Evolutionary conservation across 768 basidiomycete genomes (phyloP).

Genomic region (Peribolospora baueri): DNA sequence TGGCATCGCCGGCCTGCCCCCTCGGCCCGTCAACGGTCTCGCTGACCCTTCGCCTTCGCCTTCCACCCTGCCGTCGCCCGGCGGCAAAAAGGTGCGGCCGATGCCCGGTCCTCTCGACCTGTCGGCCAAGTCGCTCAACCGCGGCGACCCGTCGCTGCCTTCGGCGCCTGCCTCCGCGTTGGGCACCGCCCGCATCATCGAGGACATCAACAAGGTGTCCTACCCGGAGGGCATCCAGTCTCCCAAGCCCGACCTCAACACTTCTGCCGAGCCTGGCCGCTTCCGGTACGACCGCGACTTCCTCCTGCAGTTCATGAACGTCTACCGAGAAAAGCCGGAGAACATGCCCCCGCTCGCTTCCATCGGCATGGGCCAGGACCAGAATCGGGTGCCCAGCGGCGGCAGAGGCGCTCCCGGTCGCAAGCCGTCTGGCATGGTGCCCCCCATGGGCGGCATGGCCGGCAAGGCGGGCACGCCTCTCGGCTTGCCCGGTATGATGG

Average conservation of each 20-base stretch:
- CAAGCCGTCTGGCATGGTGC: constrained; percentile 8
- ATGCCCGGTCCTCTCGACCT: constrained; percentile 2
- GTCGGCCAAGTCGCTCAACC: not conserved
- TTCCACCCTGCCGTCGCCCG: constrained; percentile 1
- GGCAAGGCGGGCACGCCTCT: no score
- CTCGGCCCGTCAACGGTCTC: no score
- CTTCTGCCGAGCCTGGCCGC: constrained; percentile 59
- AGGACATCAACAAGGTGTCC: constrained; percentile 45
- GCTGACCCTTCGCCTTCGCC: not conserved
- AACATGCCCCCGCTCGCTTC: constrained; percentile 66
- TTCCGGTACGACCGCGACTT: constrained; percentile 97
- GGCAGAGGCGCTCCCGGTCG: constrained; percentile 8
- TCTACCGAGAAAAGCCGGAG: constrained; percentile 90
- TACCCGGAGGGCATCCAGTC: constrained; percentile 68
- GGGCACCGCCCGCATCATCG: constrained; percentile 59
- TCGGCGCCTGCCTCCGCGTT: constrained; percentile 23
- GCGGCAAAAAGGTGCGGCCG: not conserved
- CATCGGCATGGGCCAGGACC: constrained; percentile 52
- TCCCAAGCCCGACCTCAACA: constrained; percentile 63
- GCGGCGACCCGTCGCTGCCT: constrained; percentile 1
- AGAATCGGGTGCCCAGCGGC: constrained; percentile 3
- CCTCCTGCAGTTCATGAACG: constrained; percentile 79
- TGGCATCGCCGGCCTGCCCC: not conserved
- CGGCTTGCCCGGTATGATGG: no score
- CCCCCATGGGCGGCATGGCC: constrained; percentile 2